These are phyloP conservation scores for Fusarium sp. DNA, from an alignment of 2,329 filamentous ascomycete genomes.

Conservation along the genomic window DNA sequence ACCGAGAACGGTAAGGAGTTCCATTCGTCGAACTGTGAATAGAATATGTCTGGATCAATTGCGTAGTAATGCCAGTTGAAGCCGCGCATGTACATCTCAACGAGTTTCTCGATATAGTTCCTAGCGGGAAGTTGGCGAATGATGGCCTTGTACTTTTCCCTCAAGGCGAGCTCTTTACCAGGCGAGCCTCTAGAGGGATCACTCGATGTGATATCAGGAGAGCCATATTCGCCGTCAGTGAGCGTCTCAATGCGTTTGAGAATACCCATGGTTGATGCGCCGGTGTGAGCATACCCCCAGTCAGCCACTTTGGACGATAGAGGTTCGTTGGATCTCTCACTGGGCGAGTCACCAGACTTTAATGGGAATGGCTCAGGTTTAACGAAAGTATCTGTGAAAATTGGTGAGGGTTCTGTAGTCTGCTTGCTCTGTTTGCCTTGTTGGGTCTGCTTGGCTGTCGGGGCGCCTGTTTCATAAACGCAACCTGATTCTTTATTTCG, in stretches of 20 bases:
- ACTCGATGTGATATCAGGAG: neutral
- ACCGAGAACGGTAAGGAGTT: conserved; percentile 65
- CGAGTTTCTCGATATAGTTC: conserved; percentile 66
- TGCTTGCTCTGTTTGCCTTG: conserved; percentile 11
- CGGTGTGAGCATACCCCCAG: conserved; percentile 67
- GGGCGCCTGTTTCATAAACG: conserved; percentile 67
- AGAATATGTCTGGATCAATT: conserved; percentile 67
- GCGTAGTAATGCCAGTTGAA: conserved; percentile 72
- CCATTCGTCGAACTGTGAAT: conserved; percentile 67
- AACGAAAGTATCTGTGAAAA: neutral
- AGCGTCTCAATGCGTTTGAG: conserved; percentile 67
- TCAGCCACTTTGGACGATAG: conserved; percentile 61
- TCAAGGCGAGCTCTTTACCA: conserved; percentile 55
- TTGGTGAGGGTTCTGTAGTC: neutral
- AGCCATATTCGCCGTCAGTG: conserved; percentile 48
- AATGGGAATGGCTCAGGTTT: conserved; percentile 3
- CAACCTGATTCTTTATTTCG: conserved; percentile 69
- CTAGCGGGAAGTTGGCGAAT: conserved; percentile 70
- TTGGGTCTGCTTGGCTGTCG: conserved; percentile 53
- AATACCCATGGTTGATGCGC: conserved; percentile 67
- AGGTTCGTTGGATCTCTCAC: conserved; percentile 45
- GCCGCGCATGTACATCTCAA: conserved; percentile 67
- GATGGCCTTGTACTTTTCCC: conserved; percentile 70
- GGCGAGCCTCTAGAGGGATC: conserved; percentile 28
- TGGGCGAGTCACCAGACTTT: conserved; percentile 1